phyloP scores from a whole-genome alignment of 805 yeast species.

The Saccharomyces mikatae region DNA sequence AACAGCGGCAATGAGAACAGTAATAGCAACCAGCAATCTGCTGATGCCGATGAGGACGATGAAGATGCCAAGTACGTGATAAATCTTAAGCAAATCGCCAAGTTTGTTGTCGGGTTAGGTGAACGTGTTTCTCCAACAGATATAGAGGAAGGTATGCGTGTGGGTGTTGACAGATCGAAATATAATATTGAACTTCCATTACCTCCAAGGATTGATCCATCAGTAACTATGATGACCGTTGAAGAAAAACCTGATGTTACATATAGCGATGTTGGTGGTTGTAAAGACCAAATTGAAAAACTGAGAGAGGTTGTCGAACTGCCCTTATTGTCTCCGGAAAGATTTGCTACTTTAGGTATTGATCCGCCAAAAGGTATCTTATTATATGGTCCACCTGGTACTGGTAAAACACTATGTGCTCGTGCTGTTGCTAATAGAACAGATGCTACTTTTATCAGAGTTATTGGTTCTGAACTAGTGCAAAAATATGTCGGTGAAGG shows the following conservation, averaged over 20 bases:
- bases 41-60: slow-evolving; percentile 47
- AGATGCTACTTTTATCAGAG: slow-evolving; percentile 96
- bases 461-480: slow-evolving; percentile 95
- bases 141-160: slow-evolving; percentile 99
- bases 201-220: slow-evolving; percentile 96
- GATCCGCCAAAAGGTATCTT: slow-evolving; percentile 98
- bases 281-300: slow-evolving; percentile 96
- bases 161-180: slow-evolving; percentile 95
- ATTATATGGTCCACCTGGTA: slow-evolving; percentile 97
- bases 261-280: slow-evolving; percentile 96
- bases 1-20: slow-evolving; percentile 13
- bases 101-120: slow-evolving; percentile 92
- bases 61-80: slow-evolving; percentile 89
- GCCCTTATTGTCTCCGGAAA: slow-evolving; percentile 88
- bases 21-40: not conserved
- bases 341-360: slow-evolving; percentile 93
- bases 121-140: slow-evolving; percentile 97
- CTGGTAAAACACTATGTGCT: slow-evolving; percentile 97
- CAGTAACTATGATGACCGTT: slow-evolving; percentile 99
- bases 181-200: slow-evolving; percentile 94
- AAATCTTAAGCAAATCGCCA: slow-evolving; percentile 95
- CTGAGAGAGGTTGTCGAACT: slow-evolving; percentile 92
- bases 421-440: slow-evolving; percentile 99
- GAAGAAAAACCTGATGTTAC: slow-evolving; percentile 99
- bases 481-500: slow-evolving; percentile 99